Conservation (phyloP, 169 alveolate genomes). For the Blepharisma undulans region DNA sequence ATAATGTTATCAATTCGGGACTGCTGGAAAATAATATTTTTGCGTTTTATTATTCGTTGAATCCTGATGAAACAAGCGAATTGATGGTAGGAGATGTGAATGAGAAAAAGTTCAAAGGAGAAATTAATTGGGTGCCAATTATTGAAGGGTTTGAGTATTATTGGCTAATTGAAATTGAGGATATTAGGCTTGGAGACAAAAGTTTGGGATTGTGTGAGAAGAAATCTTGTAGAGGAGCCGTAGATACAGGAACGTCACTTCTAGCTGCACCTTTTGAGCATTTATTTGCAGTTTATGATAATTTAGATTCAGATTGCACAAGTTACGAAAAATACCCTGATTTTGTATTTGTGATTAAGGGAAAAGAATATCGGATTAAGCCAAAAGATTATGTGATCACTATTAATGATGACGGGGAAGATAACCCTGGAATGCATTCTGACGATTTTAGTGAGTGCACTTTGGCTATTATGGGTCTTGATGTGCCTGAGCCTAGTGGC, state of each 20-base stretch:
- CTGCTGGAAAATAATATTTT: constrained; percentile 45
- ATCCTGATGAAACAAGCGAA: constrained; percentile 42
- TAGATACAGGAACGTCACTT: constrained; percentile 73
- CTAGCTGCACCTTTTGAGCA: constrained; percentile 56
- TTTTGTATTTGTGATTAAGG: constrained; percentile 63
- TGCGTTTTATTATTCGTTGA: constrained; percentile 45
- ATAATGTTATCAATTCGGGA: constrained; percentile 54
- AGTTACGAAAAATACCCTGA: background rate
- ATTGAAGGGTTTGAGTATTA: constrained; percentile 45
- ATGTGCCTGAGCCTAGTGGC: constrained; percentile 58
- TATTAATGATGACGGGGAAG: constrained; percentile 46
- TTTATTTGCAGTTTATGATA: background rate
- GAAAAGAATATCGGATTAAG: constrained; percentile 47
- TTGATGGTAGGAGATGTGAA: constrained; percentile 65
- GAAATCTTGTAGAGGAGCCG: constrained; percentile 50
- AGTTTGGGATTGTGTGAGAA: constrained; percentile 51
- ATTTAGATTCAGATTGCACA: constrained; percentile 9
- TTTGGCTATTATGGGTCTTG: constrained; percentile 50
- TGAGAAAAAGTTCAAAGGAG: constrained; percentile 45
- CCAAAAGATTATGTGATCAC: constrained; percentile 62
- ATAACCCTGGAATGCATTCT: constrained; percentile 20
- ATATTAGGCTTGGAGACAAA: constrained; percentile 52
- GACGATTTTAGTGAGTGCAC: constrained; percentile 49
- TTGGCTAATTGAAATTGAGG: constrained; percentile 62
- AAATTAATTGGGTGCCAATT: constrained; percentile 43